Base-by-base conservation (phyloP, 2,329 filamentous ascomycete genomes). In the Polytolypa hystricis region DNA sequence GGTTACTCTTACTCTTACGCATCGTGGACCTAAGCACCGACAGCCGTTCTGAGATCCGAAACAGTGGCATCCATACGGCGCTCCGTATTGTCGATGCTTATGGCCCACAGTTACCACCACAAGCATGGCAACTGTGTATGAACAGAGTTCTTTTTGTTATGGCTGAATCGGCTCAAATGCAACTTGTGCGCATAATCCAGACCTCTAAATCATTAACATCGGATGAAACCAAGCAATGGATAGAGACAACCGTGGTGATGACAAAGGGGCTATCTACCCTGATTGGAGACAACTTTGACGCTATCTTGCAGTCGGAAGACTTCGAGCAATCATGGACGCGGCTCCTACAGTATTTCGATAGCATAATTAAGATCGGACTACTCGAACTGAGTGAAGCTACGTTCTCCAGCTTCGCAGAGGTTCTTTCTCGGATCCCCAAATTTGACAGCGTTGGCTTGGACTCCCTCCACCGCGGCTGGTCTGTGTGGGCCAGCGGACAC, bases 11-110 rank as follows among this genome's bases (percentile, higher is more conserved):
- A 32, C 58, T 53, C 26, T 40, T 59, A 17, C 54, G 48, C 8
- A 60, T 62, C 14, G 57, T 62, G 15, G 54, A 58, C 43, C 49
- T 64, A 14, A 55, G 56, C 10, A 57, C 54, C n/a, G 60, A 66
- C 43, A 50, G 43, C 37, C 56, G 64, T 33, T 30, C 46, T 29
- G 62, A 66, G 43, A 55, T 49, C 12, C 52, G 62, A 32, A 65
- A 64, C 69, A 76, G 75, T 42, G 85, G 87, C 1, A 83, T 95
- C 15, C 89, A 95, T 56, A 95, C 89, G 0, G 65, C 96, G 3
- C 71, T 95, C 38, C 76, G 86, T 30, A 94, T 96, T 14, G 86
- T 96, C 44, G 86, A 94, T 55, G 86, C 84, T 1, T 93, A 93
- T 44, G 85, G 85, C 8, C 81, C 87, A 46, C 79, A 81, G 36